Base-by-base conservation (phyloP, 768 basidiomycete species). In the Suillus tomentosus region DNA sequence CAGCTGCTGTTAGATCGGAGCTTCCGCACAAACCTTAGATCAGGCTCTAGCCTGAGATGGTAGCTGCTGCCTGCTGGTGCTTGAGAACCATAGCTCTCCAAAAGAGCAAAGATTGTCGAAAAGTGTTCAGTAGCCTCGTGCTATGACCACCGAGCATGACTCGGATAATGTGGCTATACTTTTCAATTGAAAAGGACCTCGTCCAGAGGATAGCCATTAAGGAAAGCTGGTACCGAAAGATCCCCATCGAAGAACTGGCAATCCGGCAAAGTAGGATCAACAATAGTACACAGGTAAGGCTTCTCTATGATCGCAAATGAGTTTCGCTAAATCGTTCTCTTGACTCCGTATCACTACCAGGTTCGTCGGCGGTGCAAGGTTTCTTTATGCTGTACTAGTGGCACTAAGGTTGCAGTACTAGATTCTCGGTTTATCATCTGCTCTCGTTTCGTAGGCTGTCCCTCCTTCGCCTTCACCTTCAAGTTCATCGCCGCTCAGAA, bases 1-100 rank as follows among this genome's bases (percentile, higher is more conserved):
- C 68, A 70, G 47, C 65, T 47, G 27, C 65, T 47, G 27, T 43
- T 55, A 56, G 74, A 75, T 75, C 74, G 74, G 72, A 72, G 75
- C 73, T 75, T 62, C 63, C 11, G 63, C 48, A 62, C 37, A 73
- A 77, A 75, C 69, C 55, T 73, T 77, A 75, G 74, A 75, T 75
- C 75, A 54, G 5, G 11, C 19, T 11, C n/a, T 2, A 54, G 36
- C 36, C 36, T 37, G 36, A 37, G 53, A 54, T n/a, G 36, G 53
- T 10, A 54, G 53, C 31, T 54, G 31, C 36, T 37, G 8, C 17
- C 31, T 31, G 24, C 17, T 2, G 40, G 40, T 42, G 27, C 57
- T 37, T 58, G 61, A 37, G 39, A 62, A 60, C 56, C 53, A 17
- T 63, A 1, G 27, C 27, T 15, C 24, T 62, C 39, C 53, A 66